A percentile compares a stretch with the other conserved stretches of the same genome.
Conservation (phyloP, 441 rosid species). For the Populus tomentosa region DNA sequence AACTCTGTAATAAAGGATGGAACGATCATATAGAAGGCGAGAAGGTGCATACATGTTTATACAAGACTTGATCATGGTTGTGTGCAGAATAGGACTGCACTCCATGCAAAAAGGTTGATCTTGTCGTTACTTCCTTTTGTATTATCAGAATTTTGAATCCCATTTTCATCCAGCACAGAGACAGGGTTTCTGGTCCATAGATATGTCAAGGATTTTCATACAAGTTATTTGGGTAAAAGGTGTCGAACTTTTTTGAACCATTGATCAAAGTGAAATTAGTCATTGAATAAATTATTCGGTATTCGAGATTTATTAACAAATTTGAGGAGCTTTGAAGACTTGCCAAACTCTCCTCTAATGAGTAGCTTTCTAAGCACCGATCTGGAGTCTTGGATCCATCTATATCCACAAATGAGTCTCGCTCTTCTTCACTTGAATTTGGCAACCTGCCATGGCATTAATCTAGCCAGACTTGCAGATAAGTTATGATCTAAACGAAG, state of each 20-base stretch:
- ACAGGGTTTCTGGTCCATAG: neutral
- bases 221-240: too few relatives aligned
- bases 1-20: slow-evolving; percentile 46
- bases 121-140: neutral
- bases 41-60: neutral
- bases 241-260: too few relatives aligned
- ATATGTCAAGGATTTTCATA: too few relatives aligned
- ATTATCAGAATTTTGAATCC: neutral
- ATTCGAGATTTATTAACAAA: too few relatives aligned
- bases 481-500: neutral
- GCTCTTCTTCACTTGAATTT: slow-evolving; percentile 13
- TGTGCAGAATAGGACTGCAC: slow-evolving; percentile 2
- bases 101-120: neutral
- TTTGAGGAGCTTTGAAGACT: slow-evolving; percentile 32
- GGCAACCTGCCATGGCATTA: slow-evolving; percentile 13
- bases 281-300: too few relatives aligned
- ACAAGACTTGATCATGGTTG: neutral
- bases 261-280: too few relatives aligned
- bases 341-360: slow-evolving; percentile 58
- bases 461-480: neutral
- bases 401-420: slow-evolving; percentile 15
- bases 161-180: neutral
- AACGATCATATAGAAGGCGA: slow-evolving; percentile 33
- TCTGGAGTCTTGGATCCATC: slow-evolving; percentile 28
- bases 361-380: slow-evolving; percentile 47